These are phyloP conservation scores for Ceratocystis smalleyi DNA, from an alignment of 2,329 filamentous ascomycete genomes.

Conservation along the genomic window DNA sequence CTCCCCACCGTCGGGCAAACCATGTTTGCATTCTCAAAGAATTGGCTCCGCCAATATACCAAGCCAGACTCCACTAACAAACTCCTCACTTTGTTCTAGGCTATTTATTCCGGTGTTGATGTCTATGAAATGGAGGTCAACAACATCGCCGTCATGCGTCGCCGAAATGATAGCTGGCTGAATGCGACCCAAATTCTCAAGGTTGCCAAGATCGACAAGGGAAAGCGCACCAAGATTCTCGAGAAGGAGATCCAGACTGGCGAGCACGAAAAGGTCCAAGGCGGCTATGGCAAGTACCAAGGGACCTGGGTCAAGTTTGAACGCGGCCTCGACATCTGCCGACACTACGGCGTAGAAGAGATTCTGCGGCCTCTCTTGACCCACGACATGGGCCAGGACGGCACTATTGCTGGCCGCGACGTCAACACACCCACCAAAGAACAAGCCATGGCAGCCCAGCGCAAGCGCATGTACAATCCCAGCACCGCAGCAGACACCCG, in stretches of 20 bases:
- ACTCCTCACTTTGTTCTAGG: constrained; percentile 28
- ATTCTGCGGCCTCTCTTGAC: constrained; percentile 57
- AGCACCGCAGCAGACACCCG: constrained; percentile 50
- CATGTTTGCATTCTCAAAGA: background rate
- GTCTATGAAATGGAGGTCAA: constrained; percentile 99
- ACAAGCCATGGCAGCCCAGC: constrained; percentile 89
- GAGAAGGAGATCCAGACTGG: constrained; percentile 96
- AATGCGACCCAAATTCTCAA: constrained; percentile 98
- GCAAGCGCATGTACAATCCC: constrained; percentile 77
- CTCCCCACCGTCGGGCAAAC: constrained; percentile 13
- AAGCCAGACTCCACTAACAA: background rate
- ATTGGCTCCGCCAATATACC: no score
- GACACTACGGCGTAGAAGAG: constrained; percentile 63
- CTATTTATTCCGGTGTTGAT: constrained; percentile 85
- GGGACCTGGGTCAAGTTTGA: constrained; percentile 97
- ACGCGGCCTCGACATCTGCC: constrained; percentile 80
- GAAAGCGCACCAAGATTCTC: constrained; percentile 90
- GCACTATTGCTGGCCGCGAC: constrained; percentile 52
- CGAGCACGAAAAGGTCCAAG: constrained; percentile 96
- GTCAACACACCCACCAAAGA: constrained; percentile 96
- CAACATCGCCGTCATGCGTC: constrained; percentile 83
- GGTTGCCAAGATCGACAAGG: constrained; percentile 92
- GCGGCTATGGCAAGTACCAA: constrained; percentile 97
- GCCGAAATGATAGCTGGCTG: constrained; percentile 85
- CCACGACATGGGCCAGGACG: constrained; percentile 66